A percentile compares a stretch with the other conserved stretches of the same genome.
Conservation (phyloP, 1,284 basidiomycete genomes). For the Peniophora sp. region DNA sequence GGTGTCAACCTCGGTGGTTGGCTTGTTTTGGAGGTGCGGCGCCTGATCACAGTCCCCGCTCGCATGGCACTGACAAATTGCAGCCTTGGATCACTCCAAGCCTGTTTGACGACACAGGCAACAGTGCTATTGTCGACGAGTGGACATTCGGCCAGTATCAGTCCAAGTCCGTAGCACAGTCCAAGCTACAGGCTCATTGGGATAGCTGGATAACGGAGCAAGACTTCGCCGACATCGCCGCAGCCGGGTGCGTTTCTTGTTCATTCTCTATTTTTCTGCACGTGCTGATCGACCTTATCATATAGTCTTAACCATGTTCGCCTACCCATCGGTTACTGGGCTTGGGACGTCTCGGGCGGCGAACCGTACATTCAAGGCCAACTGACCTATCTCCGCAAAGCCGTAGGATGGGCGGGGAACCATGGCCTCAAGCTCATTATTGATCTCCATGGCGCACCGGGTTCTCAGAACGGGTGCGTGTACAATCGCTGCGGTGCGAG, state of each 20-base stretch:
- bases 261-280: neutral
- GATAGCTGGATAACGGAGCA: conserved; percentile 74
- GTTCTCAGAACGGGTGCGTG: conserved; percentile 70
- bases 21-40: conserved; percentile 65
- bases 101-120: conserved; percentile 74
- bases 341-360: conserved; percentile 72
- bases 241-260: conserved; percentile 48
- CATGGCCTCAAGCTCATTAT: conserved; percentile 77
- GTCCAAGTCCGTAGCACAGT: conserved; percentile 36
- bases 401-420: conserved; percentile 72
- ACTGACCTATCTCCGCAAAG: conserved; percentile 64
- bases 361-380: conserved; percentile 86
- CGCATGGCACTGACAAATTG: neutral
- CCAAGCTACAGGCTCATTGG: conserved; percentile 65
- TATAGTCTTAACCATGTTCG: conserved; percentile 76
- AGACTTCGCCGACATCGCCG: conserved; percentile 68
- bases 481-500: neutral
- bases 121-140: conserved; percentile 70
- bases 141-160: conserved; percentile 77
- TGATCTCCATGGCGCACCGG: conserved; percentile 80
- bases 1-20: conserved; percentile 77
- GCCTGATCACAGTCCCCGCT: neutral
- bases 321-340: conserved; percentile 90
- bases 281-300: neutral
- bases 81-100: conserved; percentile 84